Base-by-base conservation (phyloP, 108 stramenopile species). In the Stephanodiscus minutulus region DNA sequence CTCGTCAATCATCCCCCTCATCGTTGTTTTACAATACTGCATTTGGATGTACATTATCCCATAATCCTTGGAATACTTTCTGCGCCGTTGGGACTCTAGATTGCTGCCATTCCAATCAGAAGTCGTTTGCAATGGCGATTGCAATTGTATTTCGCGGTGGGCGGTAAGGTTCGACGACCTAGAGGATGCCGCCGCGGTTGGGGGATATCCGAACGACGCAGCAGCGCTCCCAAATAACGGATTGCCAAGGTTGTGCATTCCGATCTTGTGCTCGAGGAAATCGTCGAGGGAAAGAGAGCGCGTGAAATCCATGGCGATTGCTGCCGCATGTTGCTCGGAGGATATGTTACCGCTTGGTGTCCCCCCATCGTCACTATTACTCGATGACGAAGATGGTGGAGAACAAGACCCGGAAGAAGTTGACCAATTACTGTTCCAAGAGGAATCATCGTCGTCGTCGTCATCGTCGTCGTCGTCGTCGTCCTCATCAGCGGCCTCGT, bases 11-110 rank as follows among this genome's bases (percentile, higher is more conserved):
- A 94, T 68, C 22, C 86, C 84, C 52, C 90, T 71, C 41, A 94
- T 66, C 1, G 93, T 94, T 20, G 85, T 90, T 50, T 85, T 66
- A 57, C 93, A 94, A 57, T 87, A 94, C 69, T 94, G 87, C 93
- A 94, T 94, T 66, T 93, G 83, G 33, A 79, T 82, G 60, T 70
- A 82, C 64, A 82, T 41, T 58, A 59, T 82, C 54, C 71, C 37
- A 22, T 59, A 44, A 52, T 70, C 56, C 27, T 58, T 15, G 28
- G 56, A 47, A 24, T 46, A 68, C 31, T 59, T 21, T 65, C 35
- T 61, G 56, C 53, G 57, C 27, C 59, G 35, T 60, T 49, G 58
- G 25, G 52, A 53, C 10, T 53, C 12, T 5, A 66, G 20, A 10
- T 49, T 29, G 17, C 49, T 50, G 43, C 43, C 12, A 50, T 31